Evolutionary conservation across 2,329 filamentous ascomycete genomes (phyloP).

Genomic region (Rhynchosporium agropyri): DNA sequence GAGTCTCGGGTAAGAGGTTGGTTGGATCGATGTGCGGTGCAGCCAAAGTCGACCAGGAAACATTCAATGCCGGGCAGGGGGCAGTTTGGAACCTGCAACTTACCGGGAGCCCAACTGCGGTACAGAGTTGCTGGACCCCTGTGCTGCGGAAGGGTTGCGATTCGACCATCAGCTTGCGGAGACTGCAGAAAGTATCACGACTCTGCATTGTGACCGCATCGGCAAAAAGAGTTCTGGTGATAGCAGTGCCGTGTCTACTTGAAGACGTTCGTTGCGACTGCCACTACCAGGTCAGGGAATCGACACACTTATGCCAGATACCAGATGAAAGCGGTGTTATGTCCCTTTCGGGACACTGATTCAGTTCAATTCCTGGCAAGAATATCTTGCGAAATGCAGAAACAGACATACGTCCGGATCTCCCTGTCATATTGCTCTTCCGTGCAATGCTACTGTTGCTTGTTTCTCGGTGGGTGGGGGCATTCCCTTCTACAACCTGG

Average conservation of each 20-base stretch:
- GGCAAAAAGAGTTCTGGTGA: not conserved
- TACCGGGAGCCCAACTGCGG: slow-evolving; percentile 21
- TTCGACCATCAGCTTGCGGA: slow-evolving; percentile 24
- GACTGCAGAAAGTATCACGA: slow-evolving; percentile 11
- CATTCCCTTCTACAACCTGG: too few species aligned
- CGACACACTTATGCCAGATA: slow-evolving; percentile 2
- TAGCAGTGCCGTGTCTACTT: not conserved
- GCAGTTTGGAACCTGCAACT: slow-evolving; percentile 31
- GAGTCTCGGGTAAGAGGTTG: not conserved
- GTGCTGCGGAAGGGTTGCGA: slow-evolving; percentile 31
- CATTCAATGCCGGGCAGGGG: slow-evolving; percentile 34
- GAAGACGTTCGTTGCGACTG: not conserved
- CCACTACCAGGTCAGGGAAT: not conserved
- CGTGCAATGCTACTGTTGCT: slow-evolving; percentile 6
- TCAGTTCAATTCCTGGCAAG: not conserved
- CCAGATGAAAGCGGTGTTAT: slow-evolving; percentile 14
- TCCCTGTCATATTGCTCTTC: slow-evolving; percentile 5
- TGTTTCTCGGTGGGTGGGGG: not conserved
- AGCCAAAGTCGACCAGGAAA: slow-evolving; percentile 32
- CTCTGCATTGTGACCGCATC: not conserved
- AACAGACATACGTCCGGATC: not conserved
- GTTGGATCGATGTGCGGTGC: slow-evolving; percentile 3
- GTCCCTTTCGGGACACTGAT: not conserved
- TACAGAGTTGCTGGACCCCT: slow-evolving; percentile 1
- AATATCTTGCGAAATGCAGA: slow-evolving; percentile 8